Evolutionary conservation across 306 rosid species (phyloP), one percentile per base, ranked within the genome.

Genomic region (Quillaja saponaria): DNA sequence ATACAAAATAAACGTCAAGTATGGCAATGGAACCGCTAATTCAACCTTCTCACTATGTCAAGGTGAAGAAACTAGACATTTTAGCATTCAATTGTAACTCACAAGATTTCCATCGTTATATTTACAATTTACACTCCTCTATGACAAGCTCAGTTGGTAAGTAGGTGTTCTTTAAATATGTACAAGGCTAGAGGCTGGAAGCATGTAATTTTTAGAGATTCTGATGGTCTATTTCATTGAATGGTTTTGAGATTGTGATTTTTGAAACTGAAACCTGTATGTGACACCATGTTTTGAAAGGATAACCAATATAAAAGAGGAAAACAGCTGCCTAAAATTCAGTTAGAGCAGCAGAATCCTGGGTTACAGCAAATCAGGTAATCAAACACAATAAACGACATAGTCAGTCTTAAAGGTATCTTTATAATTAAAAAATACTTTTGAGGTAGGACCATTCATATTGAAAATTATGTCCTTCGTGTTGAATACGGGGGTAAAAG

Each of bases 21-120:
- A 81, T 65, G 79, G 21, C 20, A 82, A 84, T 34, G 81, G 55
- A 54, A 79, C 78, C 40, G 69, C 69, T 28, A 6, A 21, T 55
- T 77, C 96, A 76, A 92, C 88, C 3, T 79, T 92, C 69, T 75
- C 88, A 0, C 75, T 88, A 20, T 17, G 66, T 53, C 57, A 49
- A 63, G 90, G 90, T 64, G 64, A 76, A 61, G 98, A 91, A 81
- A 86, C 96, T 10, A 79, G 55, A 64, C 92, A 91, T 59, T 67
- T 81, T 44, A 80, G 78, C 55, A 50, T 91, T 65, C 84, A 71
- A 34, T 8, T 88, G 42, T 83, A 67, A 74, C 14, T 31, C n/a
- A n/a, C 16, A 45, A 4, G 17, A 18, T 18, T 45, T 45, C 8
- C 31, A 25, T 25, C 31, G 4, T 25, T 25, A 25, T 25, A 25